Percentiles rank a stretch among this genome's conserved stretches.
Evolutionary conservation across 495 filamentous ascomycete genomes (phyloP).

Genomic region (Penicillium maclennaniae): DNA sequence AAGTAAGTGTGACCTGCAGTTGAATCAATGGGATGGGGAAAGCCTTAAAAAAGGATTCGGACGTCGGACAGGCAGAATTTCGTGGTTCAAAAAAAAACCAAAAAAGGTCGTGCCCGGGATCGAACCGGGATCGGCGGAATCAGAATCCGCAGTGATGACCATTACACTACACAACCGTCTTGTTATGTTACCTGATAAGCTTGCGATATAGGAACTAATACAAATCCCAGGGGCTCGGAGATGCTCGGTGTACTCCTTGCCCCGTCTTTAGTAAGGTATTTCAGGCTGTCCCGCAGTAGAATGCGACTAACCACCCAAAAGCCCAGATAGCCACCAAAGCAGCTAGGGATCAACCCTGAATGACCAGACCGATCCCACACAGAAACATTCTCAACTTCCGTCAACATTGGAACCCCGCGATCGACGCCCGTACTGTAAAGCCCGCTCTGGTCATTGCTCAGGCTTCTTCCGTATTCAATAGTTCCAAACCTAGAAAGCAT

Average conservation of each 20-base stretch:
- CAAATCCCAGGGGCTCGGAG: background rate
- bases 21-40: too few relatives aligned
- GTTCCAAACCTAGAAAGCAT: background rate
- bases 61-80: too few relatives aligned
- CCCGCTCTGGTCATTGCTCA: background rate
- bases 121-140: conserved; percentile 38
- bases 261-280: too few relatives aligned
- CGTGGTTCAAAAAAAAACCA: too few relatives aligned
- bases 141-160: conserved; percentile 32
- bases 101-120: conserved; percentile 40
- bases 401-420: background rate
- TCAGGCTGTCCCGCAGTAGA: too few relatives aligned
- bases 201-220: background rate
- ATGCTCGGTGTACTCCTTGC: too few relatives aligned
- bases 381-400: too few relatives aligned
- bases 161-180: background rate
- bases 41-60: too few relatives aligned
- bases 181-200: background rate
- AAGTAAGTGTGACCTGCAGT: too few relatives aligned
- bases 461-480: background rate
- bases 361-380: background rate
- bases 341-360: background rate
- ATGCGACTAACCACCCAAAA: background rate
- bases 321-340: background rate
- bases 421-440: background rate